Percentiles rank a stretch among this genome's conserved stretches.
These are phyloP conservation scores for Cladosporium sp. DNA, from an alignment of 2,329 filamentous ascomycete species.

Conservation along the genomic window DNA sequence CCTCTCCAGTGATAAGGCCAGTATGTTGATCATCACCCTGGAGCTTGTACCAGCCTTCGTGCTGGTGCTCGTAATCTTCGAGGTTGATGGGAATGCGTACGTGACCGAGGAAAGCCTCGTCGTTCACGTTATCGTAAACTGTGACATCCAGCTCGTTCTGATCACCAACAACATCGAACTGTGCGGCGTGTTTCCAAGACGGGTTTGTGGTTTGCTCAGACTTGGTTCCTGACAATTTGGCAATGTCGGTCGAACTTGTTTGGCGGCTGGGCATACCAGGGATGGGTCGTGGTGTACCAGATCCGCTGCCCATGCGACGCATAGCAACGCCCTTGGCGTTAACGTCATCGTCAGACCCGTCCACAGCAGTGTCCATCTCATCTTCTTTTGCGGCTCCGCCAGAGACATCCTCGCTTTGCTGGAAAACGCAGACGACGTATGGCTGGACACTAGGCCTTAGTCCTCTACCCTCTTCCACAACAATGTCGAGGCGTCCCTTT, in stretches of 20 bases:
- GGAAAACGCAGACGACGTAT: conserved; percentile 95
- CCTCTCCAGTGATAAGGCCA: conserved; percentile 71
- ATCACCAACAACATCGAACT: conserved; percentile 92
- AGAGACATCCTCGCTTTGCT: conserved; percentile 94
- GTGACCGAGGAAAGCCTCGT: conserved; percentile 90
- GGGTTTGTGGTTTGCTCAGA: conserved; percentile 74
- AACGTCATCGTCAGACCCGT: conserved; percentile 55
- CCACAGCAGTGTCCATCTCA: conserved; percentile 44
- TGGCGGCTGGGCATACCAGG: conserved; percentile 89
- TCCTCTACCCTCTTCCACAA: conserved; percentile 81
- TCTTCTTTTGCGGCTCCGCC: conserved; percentile 68
- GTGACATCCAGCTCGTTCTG: conserved; percentile 90
- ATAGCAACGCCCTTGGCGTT: conserved; percentile 50
- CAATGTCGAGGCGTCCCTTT: conserved; percentile 86
- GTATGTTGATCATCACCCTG: conserved; percentile 69
- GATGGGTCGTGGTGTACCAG: conserved; percentile 84
- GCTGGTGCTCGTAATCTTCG: conserved; percentile 66
- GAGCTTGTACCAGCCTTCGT: conserved; percentile 84
- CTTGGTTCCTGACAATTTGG: conserved; percentile 53
- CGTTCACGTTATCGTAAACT: conserved; percentile 81
- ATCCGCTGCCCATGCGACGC: conserved; percentile 69
- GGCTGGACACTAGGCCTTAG: conserved; percentile 81
- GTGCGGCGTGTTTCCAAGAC: conserved; percentile 91
- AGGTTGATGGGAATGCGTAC: conserved; percentile 75
- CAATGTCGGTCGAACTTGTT: conserved; percentile 88